phyloP scores from a whole-genome alignment of 1,284 basidiomycete species.

The Trichosporon faecale region DNA sequence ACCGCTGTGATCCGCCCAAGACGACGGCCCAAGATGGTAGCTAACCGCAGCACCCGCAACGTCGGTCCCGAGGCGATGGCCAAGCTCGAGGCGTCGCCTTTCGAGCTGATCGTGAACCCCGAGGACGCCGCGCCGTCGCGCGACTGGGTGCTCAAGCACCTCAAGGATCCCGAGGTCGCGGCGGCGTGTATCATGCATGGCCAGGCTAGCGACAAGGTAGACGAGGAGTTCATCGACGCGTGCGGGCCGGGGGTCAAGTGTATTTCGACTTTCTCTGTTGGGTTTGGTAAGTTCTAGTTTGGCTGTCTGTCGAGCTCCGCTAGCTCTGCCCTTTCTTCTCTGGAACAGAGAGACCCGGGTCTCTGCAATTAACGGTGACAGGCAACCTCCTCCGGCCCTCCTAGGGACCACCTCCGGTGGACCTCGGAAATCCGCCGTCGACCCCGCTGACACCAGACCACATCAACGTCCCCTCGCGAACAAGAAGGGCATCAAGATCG shows the following conservation, averaged over 20 bases:
- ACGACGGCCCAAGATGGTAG: too few species aligned
- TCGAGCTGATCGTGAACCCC: slow-evolving; percentile 62
- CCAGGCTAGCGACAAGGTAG: slow-evolving; percentile 55
- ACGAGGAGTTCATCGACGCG: slow-evolving; percentile 67
- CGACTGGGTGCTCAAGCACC: slow-evolving; percentile 74
- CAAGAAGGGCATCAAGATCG: slow-evolving; percentile 68
- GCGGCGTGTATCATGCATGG: slow-evolving; percentile 43
- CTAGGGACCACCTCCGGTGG: background rate
- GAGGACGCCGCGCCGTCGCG: slow-evolving; percentile 64
- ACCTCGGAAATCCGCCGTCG: background rate
- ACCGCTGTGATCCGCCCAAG: too few species aligned
- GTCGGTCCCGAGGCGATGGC: slow-evolving; percentile 71
- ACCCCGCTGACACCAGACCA: slow-evolving; percentile 61
- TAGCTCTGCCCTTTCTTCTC: too few species aligned
- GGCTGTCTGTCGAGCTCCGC: background rate
- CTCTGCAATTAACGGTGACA: too few species aligned
- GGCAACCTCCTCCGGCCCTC: too few species aligned
- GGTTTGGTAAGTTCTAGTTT: slow-evolving; percentile 62
- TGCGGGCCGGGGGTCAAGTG: slow-evolving; percentile 63
- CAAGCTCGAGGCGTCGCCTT: slow-evolving; percentile 54
- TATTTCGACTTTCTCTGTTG: slow-evolving; percentile 81
- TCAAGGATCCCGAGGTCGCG: slow-evolving; percentile 63
- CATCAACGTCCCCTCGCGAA: slow-evolving; percentile 65
- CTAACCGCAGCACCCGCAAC: slow-evolving; percentile 48
- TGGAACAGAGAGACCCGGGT: too few species aligned